Percentiles rank a stretch among this genome's conserved stretches.
Evolutionary conservation across 75 land plant species (phyloP).

Genomic region (Cupressus sempervirens): DNA sequence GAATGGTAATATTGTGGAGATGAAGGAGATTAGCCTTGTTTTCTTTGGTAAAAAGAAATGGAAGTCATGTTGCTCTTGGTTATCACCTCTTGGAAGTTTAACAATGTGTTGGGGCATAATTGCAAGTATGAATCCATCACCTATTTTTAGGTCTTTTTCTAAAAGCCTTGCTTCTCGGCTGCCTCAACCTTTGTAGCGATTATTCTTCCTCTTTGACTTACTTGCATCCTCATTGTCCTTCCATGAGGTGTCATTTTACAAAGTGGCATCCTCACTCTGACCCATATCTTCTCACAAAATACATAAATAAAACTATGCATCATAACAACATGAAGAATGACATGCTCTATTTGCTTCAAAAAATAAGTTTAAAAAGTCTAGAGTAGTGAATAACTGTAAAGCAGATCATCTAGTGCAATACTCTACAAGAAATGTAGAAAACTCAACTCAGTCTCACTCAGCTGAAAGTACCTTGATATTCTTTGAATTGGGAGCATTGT

Average conservation of each 20-base stretch:
- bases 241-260: neutral
- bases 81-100: too few relatives aligned
- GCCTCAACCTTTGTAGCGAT: neutral
- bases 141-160: too few relatives aligned
- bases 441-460: neutral
- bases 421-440: neutral
- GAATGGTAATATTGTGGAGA: too few relatives aligned
- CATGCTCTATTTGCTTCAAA: neutral
- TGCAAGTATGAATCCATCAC: too few relatives aligned
- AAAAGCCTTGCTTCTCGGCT: too few relatives aligned
- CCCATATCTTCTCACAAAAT: slow-evolving; percentile 4
- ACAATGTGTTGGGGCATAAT: too few relatives aligned
- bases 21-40: too few relatives aligned
- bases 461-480: neutral
- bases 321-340: neutral
- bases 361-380: neutral
- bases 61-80: too few relatives aligned
- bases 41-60: too few relatives aligned
- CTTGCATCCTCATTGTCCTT: neutral
- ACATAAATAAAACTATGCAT: neutral
- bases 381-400: neutral
- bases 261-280: neutral
- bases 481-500: too few relatives aligned
- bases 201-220: neutral
- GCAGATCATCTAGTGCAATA: neutral